Evolutionary conservation across 192 early-diverging fungal genomes (phyloP).

Genomic region (Rhizophagus sp.): DNA sequence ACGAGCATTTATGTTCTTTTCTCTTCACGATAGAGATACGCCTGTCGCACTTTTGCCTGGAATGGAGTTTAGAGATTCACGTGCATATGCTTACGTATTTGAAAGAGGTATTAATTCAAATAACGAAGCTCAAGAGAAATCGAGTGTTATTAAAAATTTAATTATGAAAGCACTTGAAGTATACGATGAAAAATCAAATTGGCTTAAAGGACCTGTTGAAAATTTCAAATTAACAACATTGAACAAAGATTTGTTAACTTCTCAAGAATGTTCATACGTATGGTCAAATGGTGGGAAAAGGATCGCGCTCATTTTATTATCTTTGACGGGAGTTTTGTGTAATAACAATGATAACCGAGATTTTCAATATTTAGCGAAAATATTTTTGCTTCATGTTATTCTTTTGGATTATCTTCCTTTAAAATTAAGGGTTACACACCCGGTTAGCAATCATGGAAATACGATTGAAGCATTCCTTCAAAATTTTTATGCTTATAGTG

Average conservation of each 20-base stretch:
- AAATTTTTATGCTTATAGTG: slow-evolving; percentile 11
- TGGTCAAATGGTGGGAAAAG: slow-evolving; percentile 8
- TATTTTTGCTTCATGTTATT: slow-evolving; percentile 27
- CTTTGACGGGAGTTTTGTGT: not conserved
- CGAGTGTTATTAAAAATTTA: no score
- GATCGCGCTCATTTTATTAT: not conserved
- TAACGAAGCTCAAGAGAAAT: no score
- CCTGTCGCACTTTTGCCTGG: slow-evolving; percentile 23
- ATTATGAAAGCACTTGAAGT: not conserved
- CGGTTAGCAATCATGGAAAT: not conserved
- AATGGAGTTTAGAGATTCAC: slow-evolving; percentile 27
- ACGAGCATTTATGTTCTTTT: slow-evolving; percentile 12
- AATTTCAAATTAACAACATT: not conserved
- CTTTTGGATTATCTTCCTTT: slow-evolving; percentile 31
- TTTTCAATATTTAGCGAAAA: not conserved
- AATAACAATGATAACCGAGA: not conserved
- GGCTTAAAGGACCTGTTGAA: not conserved
- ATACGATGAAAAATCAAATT: not conserved
- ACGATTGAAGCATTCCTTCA: not conserved
- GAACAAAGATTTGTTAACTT: not conserved
- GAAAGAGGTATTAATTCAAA: not conserved
- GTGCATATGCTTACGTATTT: slow-evolving; percentile 14
- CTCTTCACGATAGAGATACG: not conserved
- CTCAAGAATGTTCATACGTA: slow-evolving; percentile 1
- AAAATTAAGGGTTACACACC: not conserved